A percentile compares a stretch with the other conserved stretches of the same genome.
Evolutionary conservation across 495 filamentous ascomycete genomes (phyloP).

Genomic region (Penicillium dipodomyicola): DNA sequence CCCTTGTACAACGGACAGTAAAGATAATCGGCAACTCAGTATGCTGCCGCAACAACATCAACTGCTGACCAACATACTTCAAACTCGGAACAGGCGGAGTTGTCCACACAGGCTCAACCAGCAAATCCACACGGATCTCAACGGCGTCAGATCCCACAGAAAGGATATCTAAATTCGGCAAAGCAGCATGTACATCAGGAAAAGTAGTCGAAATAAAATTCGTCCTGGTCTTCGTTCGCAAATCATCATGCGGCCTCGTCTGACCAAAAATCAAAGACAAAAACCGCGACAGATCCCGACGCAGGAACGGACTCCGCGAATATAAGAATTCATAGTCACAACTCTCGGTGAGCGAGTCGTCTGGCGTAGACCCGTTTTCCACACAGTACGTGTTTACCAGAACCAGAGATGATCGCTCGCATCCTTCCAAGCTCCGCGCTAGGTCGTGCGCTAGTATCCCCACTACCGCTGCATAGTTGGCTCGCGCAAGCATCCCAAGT

Average conservation of each 20-base stretch:
- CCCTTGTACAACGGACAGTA: conserved; percentile 73
- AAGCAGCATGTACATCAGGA: conserved; percentile 76
- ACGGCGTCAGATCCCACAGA: conserved; percentile 82
- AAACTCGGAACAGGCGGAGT: conserved; percentile 64
- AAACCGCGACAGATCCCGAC: conserved; percentile 74
- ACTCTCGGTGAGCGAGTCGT: conserved; percentile 57
- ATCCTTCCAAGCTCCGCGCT: conserved; percentile 47
- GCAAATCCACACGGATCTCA: conserved; percentile 76
- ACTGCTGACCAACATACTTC: conserved; percentile 79
- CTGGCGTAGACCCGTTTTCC: conserved; percentile 63
- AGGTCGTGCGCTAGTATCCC: conserved; percentile 55
- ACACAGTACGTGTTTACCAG: conserved; percentile 74
- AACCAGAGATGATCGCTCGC: conserved; percentile 50
- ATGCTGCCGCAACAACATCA: conserved; percentile 77
- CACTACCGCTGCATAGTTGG: conserved; percentile 54
- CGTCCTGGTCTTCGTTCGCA: conserved; percentile 71
- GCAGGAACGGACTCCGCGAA: conserved; percentile 64
- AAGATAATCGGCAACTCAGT: conserved; percentile 86
- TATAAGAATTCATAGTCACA: conserved; percentile 86
- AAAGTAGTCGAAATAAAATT: conserved; percentile 86
- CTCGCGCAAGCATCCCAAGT: conserved; percentile 48
- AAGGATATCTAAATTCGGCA: conserved; percentile 79
- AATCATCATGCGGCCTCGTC: conserved; percentile 66
- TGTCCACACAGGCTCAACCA: conserved; percentile 63
- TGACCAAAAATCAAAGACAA: conserved; percentile 74